Evolutionary conservation across 78 protist genomes (phyloP), one percentile per base, ranked within the genome.

Genomic region (Emiliania huxleyi): DNA sequence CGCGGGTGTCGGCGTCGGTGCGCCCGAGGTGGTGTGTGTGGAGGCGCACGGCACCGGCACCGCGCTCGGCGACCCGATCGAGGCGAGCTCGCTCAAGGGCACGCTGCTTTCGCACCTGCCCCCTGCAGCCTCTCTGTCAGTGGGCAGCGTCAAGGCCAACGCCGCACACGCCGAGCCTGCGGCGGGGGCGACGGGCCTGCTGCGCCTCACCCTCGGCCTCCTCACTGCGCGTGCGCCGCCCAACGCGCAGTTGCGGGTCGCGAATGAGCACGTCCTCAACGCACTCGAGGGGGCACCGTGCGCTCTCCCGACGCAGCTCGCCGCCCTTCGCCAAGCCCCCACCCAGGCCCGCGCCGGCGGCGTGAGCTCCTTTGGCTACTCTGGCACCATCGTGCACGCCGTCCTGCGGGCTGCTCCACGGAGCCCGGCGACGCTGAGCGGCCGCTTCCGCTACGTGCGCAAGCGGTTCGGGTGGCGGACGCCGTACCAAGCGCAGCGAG

Each of bases 121-220:
- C n/a, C 37, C 37, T 3, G 75, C 75, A 2, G 29, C 75, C 29
- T 21, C n/a, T n/a, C n/a, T 77, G 33, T 3, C 33, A 2, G 43
- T 97, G 12, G 96, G 96, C 48, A 12, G 94, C 29, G 46, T 94
- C 38, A 97, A 97, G 92, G 40, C 96, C 1, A 95, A 93, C 87
- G 84, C 95, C 49, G 98, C 97, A 11, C 98, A 97, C 91, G 0
- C 38, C 87, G 98, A 97, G 94, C 21, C 88, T 35, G 87, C 93
- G 0, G 91, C 87, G 35, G 93, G 95, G 43, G 40, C 23, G 11
- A 5, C 89, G 19, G 89, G 89, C 23, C 33, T 81, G 56, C 89
- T 44, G 23, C 21, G 35, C 56, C 83, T 73, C 25, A 6, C n/a
- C 18, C 42, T 81, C 40, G 42, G 12, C 81, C 0, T 77, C 15